Evolutionary conservation across 2,329 filamentous ascomycete species (phyloP).

Genomic region (Colletotrichum somersetense): DNA sequence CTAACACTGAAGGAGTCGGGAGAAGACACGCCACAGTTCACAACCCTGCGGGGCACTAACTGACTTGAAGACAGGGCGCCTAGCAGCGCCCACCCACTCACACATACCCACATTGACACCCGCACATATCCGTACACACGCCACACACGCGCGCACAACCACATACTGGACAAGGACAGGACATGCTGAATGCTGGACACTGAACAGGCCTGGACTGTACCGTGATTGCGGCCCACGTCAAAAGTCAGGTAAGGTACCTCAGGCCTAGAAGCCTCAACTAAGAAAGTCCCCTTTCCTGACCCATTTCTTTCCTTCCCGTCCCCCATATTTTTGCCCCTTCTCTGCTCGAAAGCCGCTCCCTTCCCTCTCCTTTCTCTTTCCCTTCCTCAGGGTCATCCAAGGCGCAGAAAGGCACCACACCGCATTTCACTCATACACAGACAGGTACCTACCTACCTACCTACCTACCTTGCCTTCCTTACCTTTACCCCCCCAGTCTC

Average conservation of each 20-base stretch:
- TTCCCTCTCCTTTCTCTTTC: slow-evolving; percentile 6
- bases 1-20: not conserved
- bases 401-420: slow-evolving; percentile 5
- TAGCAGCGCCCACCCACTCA: not conserved
- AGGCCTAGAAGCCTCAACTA: slow-evolving; percentile 11
- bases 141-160: not conserved
- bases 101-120: not conserved
- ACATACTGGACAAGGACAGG: slow-evolving; percentile 5
- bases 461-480: slow-evolving; percentile 8
- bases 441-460: not conserved
- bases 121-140: not conserved
- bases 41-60: not conserved
- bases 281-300: slow-evolving; percentile 24
- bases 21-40: not conserved
- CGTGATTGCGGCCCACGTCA: slow-evolving; percentile 14
- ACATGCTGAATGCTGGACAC: slow-evolving; percentile 5
- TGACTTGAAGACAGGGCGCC: not conserved
- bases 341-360: not conserved
- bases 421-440: slow-evolving; percentile 20
- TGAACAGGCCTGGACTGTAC: slow-evolving; percentile 11
- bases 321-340: slow-evolving; percentile 20
- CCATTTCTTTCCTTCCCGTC: slow-evolving; percentile 31
- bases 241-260: slow-evolving; percentile 18
- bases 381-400: slow-evolving; percentile 26
- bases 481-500: slow-evolving; percentile 10